Evolutionary conservation across 805 yeast species (phyloP), one percentile per base, ranked within the genome.

Genomic region (Ogataea nitratoaversa): DNA sequence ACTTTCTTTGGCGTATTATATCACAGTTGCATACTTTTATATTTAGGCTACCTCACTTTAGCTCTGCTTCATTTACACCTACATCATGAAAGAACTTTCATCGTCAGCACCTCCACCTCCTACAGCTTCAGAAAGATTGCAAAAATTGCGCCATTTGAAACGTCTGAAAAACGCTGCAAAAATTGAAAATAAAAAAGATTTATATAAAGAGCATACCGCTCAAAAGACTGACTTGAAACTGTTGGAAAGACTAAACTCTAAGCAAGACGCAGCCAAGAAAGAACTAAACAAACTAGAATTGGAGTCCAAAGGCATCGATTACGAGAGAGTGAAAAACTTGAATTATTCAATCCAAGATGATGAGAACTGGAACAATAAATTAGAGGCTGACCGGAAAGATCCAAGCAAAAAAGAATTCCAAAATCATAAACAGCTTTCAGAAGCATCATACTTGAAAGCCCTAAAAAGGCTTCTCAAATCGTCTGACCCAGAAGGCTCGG

Each of bases 321-420:
- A 52, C 36, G 74, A 69, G 30, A 60, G 77, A 19, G 54, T 61
- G 40, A 64, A 69, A 38, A 74, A 70, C 36, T 66, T 75, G 73
- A 75, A 75, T 40, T 76, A 77, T 61, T 72, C 84, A 0, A 71
- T 82, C 5, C 84, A 78, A 38, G 85, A 84, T 38, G 70, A 78
- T 41, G 84, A 79, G 47, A 64, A 66, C 39, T 83, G 89, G 89
- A 74, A 78, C 19, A 62, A 52, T 22, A 70, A 67, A 38, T 53
- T 60, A 40, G 60, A 52, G 32, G 47, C 50, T 36, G 63, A 59
- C 38, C 48, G 49, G 30, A 47, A 47, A 6, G 59, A 63, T 7
- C 46, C 47, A 5, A 49, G 49, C 9, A 57, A 57, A 17, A 55
- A 69, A 1, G 77, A 74, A 13, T 72, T 71, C 41, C 67, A 66